Base-by-base conservation (phyloP, 768 basidiomycete species). In the Hericium rajendrae region DNA sequence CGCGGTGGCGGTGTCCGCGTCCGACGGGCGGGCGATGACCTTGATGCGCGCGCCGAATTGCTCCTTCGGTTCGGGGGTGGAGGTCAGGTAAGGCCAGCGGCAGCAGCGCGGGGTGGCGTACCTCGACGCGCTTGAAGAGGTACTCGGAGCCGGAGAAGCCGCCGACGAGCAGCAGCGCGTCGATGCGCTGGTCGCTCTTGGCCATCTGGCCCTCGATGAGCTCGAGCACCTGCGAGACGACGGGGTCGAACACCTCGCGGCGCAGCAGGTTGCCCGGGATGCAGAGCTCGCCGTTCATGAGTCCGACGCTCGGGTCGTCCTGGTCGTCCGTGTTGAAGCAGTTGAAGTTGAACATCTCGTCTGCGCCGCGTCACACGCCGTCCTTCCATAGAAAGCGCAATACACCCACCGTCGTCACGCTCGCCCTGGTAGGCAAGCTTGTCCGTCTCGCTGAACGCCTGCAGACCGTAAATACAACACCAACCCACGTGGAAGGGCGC, bases 91-190 rank as follows among this genome's bases (percentile, higher is more conserved):
- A 57, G 58, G 57, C 40, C 62, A 49, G 54, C 48, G 51, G 57
- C 54, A 58, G 41, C 46, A 58, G 46, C 54, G 55, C 32, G 39
- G 26, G 32, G 37, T 43, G 57, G 54, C 46, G 59, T 54, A 85
- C 88, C 77, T 91, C 79, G 41, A 93, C 85, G 60, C 82, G 80
- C 65, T 81, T 77, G 72, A 87, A 90, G 61, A 93, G 74, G 70
- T 94, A 93, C 67, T 90, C 85, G 69, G 87, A 87, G 6, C 85
- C 88, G 51, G 86, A 86, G 70, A 94, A 94, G 55, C 91, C 91
- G 71, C 91, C 91, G 67, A 94, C 91, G 65, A 94, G 82, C 62
- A 94, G 80, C 53, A 94, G 72, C 9, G 91, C 91, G 76, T 93
- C 83, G 67, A 93, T 81, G 49, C 74, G 75, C 66, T 88, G 85